A percentile compares a stretch with the other conserved stretches of the same genome.
phyloP scores from a whole-genome alignment of 352 stramenopile species.

The Pythium sp. region DNA sequence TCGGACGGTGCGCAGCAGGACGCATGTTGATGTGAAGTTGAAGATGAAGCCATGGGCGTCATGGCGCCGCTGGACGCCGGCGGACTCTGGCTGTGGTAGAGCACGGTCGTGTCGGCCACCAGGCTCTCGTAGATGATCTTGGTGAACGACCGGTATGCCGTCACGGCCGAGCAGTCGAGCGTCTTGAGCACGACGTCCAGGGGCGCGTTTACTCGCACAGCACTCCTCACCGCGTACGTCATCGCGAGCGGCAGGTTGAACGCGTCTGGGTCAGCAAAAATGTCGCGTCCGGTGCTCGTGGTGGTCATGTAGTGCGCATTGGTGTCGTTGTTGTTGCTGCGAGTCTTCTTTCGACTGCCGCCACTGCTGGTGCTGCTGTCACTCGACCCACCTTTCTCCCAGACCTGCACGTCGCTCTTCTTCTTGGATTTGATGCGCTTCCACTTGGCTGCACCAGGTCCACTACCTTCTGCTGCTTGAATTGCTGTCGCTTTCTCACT shows the following conservation, averaged over 20 bases:
- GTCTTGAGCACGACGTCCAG: slow-evolving; percentile 55
- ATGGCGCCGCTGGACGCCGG: neutral
- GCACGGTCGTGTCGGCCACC: slow-evolving; percentile 67
- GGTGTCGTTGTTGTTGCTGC: neutral
- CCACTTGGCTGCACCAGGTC: slow-evolving; percentile 17
- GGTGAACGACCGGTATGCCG: slow-evolving; percentile 64
- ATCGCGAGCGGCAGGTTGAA: neutral
- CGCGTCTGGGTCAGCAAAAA: neutral
- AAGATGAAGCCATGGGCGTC: neutral
- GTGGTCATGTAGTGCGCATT: neutral
- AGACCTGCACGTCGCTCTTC: slow-evolving; percentile 28
- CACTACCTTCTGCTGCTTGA: neutral
- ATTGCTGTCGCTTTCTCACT: neutral
- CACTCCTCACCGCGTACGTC: slow-evolving; percentile 60
- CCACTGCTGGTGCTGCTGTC: slow-evolving; percentile 20
- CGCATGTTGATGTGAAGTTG: neutral
- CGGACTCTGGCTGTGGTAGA: slow-evolving; percentile 52
- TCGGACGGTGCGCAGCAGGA: slow-evolving; percentile 21
- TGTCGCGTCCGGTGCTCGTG: neutral
- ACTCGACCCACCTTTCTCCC: slow-evolving; percentile 45
- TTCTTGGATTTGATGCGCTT: slow-evolving; percentile 37
- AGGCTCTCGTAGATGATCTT: slow-evolving; percentile 75
- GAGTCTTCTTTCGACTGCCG: neutral
- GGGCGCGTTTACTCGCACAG: slow-evolving; percentile 47
- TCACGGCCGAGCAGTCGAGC: slow-evolving; percentile 53